Conservation (phyloP, 2,329 filamentous ascomycete genomes). For the Calonectria leucothoes region DNA sequence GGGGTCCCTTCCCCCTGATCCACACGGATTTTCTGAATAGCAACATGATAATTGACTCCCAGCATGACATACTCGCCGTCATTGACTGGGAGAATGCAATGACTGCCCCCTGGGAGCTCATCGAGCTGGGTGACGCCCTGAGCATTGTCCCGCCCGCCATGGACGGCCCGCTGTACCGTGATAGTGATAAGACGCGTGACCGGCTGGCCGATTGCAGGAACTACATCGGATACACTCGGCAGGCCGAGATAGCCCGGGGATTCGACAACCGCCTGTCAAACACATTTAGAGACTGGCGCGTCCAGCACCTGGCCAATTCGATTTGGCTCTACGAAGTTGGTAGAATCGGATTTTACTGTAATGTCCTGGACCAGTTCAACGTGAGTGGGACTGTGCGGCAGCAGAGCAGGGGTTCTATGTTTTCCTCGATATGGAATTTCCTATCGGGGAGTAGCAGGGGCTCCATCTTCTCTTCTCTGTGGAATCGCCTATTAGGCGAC, state of each 20-base stretch:
- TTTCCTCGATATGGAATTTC: not conserved
- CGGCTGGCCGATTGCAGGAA: not conserved
- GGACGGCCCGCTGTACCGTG: constrained; percentile 4
- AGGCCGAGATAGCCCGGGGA: not conserved
- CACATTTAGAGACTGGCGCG: not conserved
- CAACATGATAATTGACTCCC: constrained; percentile 45
- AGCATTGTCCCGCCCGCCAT: not conserved
- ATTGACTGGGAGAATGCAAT: constrained; percentile 48
- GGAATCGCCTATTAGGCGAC: not conserved
- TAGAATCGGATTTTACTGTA: constrained; percentile 1
- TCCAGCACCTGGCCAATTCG: not conserved
- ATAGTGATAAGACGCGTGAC: not conserved
- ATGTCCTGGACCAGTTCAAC: not conserved
- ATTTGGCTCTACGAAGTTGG: not conserved
- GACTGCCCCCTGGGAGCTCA: constrained; percentile 38
- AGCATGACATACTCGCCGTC: constrained; percentile 39
- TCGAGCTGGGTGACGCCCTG: constrained; percentile 13
- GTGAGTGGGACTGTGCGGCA: not conserved
- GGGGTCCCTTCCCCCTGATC: constrained; percentile 46
- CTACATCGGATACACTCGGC: not conserved
- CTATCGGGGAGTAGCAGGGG: not conserved
- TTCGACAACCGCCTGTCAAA: not conserved
- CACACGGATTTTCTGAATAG: constrained; percentile 47
- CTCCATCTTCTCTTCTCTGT: not conserved
- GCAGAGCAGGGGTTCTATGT: not conserved